Conservation (phyloP, 2,329 filamentous ascomycete genomes). For the Aspergillus brasiliensis region DNA sequence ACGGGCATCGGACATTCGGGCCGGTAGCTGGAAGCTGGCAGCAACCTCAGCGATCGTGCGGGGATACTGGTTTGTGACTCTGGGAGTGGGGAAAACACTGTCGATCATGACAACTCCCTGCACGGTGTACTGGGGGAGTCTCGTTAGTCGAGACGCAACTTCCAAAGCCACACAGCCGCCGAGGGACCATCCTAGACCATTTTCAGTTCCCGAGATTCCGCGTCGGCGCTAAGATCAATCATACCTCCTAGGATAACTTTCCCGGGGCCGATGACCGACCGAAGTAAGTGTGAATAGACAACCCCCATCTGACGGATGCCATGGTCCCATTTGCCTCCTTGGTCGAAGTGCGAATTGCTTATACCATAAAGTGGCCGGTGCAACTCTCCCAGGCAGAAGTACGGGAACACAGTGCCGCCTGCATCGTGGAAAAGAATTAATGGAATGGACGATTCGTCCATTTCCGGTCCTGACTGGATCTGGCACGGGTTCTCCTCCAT, state of each 20-base stretch:
- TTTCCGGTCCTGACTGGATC: neutral
- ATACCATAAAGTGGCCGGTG: constrained; percentile 12
- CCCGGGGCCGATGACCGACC: constrained; percentile 3
- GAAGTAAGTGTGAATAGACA: constrained; percentile 7
- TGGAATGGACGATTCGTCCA: neutral
- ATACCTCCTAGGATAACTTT: constrained; percentile 6
- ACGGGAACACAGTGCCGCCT: constrained; percentile 9
- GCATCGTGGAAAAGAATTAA: constrained; percentile 13
- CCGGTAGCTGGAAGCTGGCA: constrained; percentile 2
- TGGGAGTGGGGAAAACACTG: constrained; percentile 6
- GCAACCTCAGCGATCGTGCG: constrained; percentile 1
- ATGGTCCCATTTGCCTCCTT: constrained; percentile 10
- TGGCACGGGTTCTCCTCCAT: constrained; percentile 8
- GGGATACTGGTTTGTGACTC: neutral
- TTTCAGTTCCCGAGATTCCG: neutral
- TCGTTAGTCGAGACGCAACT: constrained; percentile 13
- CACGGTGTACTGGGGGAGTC: constrained; percentile 9
- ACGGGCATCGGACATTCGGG: neutral
- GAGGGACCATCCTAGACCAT: constrained; percentile 8
- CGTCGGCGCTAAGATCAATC: neutral
- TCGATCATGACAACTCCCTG: constrained; percentile 7
- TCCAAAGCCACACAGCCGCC: constrained; percentile 10
- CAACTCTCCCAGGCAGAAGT: constrained; percentile 2
- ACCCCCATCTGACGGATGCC: constrained; percentile 12
- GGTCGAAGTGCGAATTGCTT: neutral